These are phyloP conservation scores for Garcia nutans DNA, from an alignment of 345 rosid genomes.

Conservation along the genomic window DNA sequence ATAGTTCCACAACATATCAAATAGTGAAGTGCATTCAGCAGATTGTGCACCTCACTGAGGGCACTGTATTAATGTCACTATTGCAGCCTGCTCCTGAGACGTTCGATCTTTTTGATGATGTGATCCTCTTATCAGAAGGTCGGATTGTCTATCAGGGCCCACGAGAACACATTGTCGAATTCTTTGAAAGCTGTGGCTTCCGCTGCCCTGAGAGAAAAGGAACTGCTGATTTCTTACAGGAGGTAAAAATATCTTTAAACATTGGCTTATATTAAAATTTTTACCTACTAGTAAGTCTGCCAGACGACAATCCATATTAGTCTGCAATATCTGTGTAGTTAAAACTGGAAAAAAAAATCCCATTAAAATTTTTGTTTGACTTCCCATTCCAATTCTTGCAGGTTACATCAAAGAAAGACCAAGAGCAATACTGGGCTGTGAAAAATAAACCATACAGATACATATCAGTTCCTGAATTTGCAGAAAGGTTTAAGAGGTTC, in stretches of 20 bases:
- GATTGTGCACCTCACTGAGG: slow-evolving; percentile 69
- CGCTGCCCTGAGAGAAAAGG: slow-evolving; percentile 85
- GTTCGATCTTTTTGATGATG: slow-evolving; percentile 82
- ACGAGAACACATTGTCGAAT: slow-evolving; percentile 53
- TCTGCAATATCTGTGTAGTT: too few relatives aligned
- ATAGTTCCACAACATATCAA: slow-evolving; percentile 87
- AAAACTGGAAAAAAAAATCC: too few relatives aligned
- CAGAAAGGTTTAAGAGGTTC: slow-evolving; percentile 55
- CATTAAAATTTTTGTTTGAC: too few relatives aligned
- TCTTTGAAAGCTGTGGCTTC: slow-evolving; percentile 74
- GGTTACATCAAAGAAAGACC: slow-evolving; percentile 94
- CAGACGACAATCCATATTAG: too few relatives aligned
- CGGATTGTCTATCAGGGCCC: slow-evolving; percentile 90
- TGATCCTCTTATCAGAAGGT: slow-evolving; percentile 75
- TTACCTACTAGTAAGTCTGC: too few relatives aligned
- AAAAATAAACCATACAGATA: slow-evolving; percentile 57
- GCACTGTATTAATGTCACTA: slow-evolving; percentile 71
- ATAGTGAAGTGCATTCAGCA: slow-evolving; percentile 87
- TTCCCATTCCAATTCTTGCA: slow-evolving; percentile 14
- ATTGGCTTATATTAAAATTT: background rate
- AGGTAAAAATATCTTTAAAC: slow-evolving; percentile 39
- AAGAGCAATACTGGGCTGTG: slow-evolving; percentile 82
- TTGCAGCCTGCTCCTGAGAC: slow-evolving; percentile 97
- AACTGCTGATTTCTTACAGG: slow-evolving; percentile 89
- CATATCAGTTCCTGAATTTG: slow-evolving; percentile 59